Evolutionary conservation across 768 basidiomycete species (phyloP).

Genomic region (Russula olivacea): DNA sequence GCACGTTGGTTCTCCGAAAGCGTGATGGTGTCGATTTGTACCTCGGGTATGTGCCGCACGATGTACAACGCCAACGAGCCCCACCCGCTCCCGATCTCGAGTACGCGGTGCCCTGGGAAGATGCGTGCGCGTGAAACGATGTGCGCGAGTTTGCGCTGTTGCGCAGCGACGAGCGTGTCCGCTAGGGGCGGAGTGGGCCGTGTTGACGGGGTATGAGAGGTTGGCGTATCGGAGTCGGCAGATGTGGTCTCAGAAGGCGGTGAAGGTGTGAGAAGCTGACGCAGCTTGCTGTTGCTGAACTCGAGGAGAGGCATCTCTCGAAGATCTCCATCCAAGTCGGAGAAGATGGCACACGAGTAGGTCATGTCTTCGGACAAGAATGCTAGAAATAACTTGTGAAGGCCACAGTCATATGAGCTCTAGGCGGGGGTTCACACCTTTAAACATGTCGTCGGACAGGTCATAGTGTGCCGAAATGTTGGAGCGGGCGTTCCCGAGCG

Average conservation of each 20-base stretch:
- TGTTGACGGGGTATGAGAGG: not conserved
- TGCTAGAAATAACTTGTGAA: not conserved
- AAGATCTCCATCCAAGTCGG: slow-evolving; percentile 5
- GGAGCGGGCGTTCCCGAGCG: slow-evolving; percentile 22
- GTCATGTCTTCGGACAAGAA: slow-evolving; percentile 9
- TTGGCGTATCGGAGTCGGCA: not conserved
- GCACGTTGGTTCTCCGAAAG: slow-evolving; percentile 43
- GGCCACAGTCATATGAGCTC: not conserved
- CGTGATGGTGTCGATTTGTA: slow-evolving; percentile 44
- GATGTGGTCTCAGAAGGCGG: not conserved
- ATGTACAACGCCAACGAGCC: slow-evolving; percentile 40
- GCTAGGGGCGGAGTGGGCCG: slow-evolving; percentile 11
- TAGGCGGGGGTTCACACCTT: slow-evolving; percentile 3
- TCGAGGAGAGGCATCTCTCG: not conserved
- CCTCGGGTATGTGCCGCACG: slow-evolving; percentile 4
- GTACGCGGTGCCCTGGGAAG: slow-evolving; percentile 37
- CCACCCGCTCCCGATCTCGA: slow-evolving; percentile 50
- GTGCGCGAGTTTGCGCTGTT: slow-evolving; percentile 39
- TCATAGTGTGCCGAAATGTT: slow-evolving; percentile 37
- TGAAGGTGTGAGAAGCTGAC: slow-evolving; percentile 1
- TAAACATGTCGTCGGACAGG: slow-evolving; percentile 40
- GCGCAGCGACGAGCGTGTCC: slow-evolving; percentile 33
- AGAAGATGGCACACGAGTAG: slow-evolving; percentile 4
- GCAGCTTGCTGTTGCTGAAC: not conserved
- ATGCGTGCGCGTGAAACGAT: slow-evolving; percentile 42